Evolutionary conservation across 2,329 filamentous ascomycete genomes (phyloP), one percentile per base, ranked within the genome.

Genomic region (Botrytis tulipae): DNA sequence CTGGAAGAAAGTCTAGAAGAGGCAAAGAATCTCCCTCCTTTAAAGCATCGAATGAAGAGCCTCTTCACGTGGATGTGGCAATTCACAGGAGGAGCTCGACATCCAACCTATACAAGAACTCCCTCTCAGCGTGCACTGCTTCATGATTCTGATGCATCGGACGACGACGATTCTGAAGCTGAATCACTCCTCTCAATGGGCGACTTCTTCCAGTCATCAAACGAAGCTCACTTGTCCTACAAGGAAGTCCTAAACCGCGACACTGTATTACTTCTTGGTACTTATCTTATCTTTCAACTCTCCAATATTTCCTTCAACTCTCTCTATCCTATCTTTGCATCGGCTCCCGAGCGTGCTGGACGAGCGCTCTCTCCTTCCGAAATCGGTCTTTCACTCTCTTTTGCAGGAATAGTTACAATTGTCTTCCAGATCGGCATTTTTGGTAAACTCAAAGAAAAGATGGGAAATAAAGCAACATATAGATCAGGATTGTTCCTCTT

Each of bases 271-370:
- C 87, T 99, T 0, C 87, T 99, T 9, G 82, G 89, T 70, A 97
- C 95, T 0, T 98, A 97, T 80, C 88, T 98, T 61, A 91, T 98
- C 68, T 99, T 98, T 80, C 95, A 98, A 79, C 87, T 99, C 8
- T 91, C 93, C 75, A 98, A 98, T 82, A 94, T 98, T 77, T 94
- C 94, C 5, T 99, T 95, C 87, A 98, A 97, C 83, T 95, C 93
- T 29, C 85, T 99, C 0, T 99, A 97, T 79, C 96, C 96, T 0
- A 95, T 98, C 71, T 99, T 98, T 78, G 93, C 92, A 0, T 91
- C 95, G 72, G 90, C 92, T 0, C 82, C 87, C 0, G 86, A 90
- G 0, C 96, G 96, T 0, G 91, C 91, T 0, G 96, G 96, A 29
- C 91, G 96, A 59, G 86, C 87, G 0, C 85, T 98, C 5, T 87